A percentile compares a stretch with the other conserved stretches of the same genome.
These are phyloP conservation scores for Hanseniaspora guilliermondii DNA, from an alignment of 805 yeast genomes.

Conservation along the genomic window DNA sequence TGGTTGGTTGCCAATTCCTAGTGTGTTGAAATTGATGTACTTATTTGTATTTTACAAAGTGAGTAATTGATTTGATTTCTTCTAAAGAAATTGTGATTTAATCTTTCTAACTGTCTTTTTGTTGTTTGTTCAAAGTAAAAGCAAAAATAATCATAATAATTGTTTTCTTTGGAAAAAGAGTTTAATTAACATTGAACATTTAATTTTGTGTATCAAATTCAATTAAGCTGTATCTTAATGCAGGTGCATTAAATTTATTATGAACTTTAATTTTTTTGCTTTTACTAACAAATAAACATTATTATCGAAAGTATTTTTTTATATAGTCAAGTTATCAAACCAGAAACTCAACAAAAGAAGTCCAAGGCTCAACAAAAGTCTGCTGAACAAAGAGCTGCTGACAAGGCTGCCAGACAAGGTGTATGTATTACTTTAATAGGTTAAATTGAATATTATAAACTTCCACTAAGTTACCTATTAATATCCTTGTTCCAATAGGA, in stretches of 20 bases:
- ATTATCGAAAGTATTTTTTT: background rate
- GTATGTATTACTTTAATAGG: slow-evolving; percentile 42
- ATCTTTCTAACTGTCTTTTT: background rate
- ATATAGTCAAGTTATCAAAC: slow-evolving; percentile 37
- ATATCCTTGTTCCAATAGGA: background rate
- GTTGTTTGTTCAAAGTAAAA: slow-evolving; percentile 9
- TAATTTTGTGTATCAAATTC: background rate
- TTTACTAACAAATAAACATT: slow-evolving; percentile 4
- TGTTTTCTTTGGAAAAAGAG: background rate
- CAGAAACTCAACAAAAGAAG: slow-evolving; percentile 81
- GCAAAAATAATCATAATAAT: background rate
- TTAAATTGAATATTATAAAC: background rate
- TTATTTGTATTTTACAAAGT: background rate
- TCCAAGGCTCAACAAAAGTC: slow-evolving; percentile 66
- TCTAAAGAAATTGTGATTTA: background rate
- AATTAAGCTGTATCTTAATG: slow-evolving; percentile 1
- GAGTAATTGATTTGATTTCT: slow-evolving; percentile 1
- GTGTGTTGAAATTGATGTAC: slow-evolving; percentile 24
- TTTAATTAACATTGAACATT: background rate
- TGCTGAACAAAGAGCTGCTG: slow-evolving; percentile 68
- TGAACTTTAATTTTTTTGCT: background rate
- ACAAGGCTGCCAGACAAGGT: slow-evolving; percentile 61
- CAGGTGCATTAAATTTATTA: slow-evolving; percentile 9
- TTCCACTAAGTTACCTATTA: background rate
- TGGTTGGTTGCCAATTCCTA: slow-evolving; percentile 32